Evolutionary conservation across 2,329 filamentous ascomycete genomes (phyloP), one percentile per base, ranked within the genome.

Genomic region (Cercospora berteroae): DNA sequence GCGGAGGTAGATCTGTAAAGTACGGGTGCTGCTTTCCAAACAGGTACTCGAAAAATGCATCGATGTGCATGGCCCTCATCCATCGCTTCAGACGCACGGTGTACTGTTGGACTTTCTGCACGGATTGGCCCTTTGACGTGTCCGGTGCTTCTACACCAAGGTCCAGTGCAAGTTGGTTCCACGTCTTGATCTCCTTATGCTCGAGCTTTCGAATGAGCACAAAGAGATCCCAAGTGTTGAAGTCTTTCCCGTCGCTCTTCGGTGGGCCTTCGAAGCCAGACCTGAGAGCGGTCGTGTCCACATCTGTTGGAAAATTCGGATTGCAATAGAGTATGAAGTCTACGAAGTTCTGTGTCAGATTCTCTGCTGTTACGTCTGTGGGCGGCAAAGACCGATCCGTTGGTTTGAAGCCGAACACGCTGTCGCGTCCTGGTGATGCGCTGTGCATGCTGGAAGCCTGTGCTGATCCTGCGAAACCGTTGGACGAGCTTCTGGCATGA

Each of bases 11-110:
- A 39, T 92, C 87, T 16, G 86, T 89, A 82, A 90, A 96, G 79
- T 97, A 97, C 0, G 87, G 81, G 78, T 96, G 93, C 27, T 86
- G 82, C 70, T 93, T 93, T 59, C 88, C 88, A 69, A 94, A 84
- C 20, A 96, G 87, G 77, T 93, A 97, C 77, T 96, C 93, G 75
- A 97, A 97, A 78, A 97, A 97, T 10, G 93, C 91, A 82, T 96
- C 92, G 62, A 97, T 88, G 77, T 97, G 94, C 90, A 96, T 94
- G 5, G 93, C 94, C 77, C 93, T 92, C 92, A 97, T 95, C 94
- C 94, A 97, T 76, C 94, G 89, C 67, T 97, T 97, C 66, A 97
- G 82, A 67, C 94, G 87, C 57, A 97, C 94, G 52, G 92, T 93
- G 82, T 97, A 97, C 78, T 97, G 94, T 78, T 96, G 93, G 66